phyloP scores from a whole-genome alignment of 2,329 filamentous ascomycete genomes.

The Trichothecium sympodiale region DNA sequence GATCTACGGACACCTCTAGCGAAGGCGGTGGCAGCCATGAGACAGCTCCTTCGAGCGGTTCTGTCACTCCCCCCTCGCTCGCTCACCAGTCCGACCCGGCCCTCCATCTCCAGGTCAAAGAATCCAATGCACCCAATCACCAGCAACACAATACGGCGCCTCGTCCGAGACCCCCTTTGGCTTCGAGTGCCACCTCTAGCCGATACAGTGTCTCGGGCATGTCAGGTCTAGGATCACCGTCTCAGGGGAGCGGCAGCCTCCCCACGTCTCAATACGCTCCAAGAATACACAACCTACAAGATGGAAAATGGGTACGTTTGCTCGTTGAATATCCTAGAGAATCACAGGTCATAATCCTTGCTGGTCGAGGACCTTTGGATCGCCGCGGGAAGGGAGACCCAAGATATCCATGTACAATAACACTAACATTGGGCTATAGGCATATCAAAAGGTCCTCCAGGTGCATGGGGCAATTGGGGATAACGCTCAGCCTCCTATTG shows the following conservation, averaged over 20 bases:
- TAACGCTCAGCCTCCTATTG: constrained; percentile 53
- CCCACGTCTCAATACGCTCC: constrained; percentile 73
- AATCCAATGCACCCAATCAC: constrained; percentile 13
- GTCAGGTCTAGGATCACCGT: constrained; percentile 47
- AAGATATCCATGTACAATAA: not conserved
- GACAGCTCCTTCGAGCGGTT: constrained; percentile 55
- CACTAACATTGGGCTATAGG: constrained; percentile 34
- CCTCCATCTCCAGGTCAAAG: constrained; percentile 49
- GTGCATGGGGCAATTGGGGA: constrained; percentile 76
- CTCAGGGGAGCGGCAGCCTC: constrained; percentile 42
- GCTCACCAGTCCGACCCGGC: constrained; percentile 55
- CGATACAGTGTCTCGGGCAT: constrained; percentile 55
- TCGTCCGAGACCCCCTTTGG: constrained; percentile 24
- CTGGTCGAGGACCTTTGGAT: too few species aligned
- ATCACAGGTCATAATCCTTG: too few species aligned
- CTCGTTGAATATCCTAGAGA: too few species aligned
- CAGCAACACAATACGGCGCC: not conserved
- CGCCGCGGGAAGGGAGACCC: too few species aligned
- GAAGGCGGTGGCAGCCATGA: constrained; percentile 44
- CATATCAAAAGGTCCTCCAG: constrained; percentile 82
- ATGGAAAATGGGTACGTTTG: constrained; percentile 3
- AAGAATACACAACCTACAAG: constrained; percentile 50
- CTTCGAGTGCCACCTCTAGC: constrained; percentile 31
- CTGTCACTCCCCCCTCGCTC: constrained; percentile 65
- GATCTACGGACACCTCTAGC: constrained; percentile 50